These are phyloP conservation scores for Ajuga chamaepitys DNA, from an alignment of 257 asterid species.

Conservation along the genomic window DNA sequence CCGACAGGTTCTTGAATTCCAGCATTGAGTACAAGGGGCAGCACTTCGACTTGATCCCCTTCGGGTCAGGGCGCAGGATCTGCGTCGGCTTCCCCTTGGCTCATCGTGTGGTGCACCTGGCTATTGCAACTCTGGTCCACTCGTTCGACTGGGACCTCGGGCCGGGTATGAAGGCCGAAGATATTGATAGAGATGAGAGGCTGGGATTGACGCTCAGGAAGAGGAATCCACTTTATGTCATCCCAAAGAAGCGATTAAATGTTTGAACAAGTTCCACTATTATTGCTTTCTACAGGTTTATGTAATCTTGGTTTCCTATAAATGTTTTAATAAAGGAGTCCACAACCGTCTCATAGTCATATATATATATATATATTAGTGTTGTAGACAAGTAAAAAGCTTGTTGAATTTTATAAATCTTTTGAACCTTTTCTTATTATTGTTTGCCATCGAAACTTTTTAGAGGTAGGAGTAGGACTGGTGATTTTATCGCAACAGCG, in stretches of 20 bases:
- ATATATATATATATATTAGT: too few species aligned
- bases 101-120: conserved; percentile 44
- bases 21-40: conserved; percentile 53
- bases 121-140: conserved; percentile 28
- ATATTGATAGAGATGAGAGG: conserved; percentile 47
- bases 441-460: too few species aligned
- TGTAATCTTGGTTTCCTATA: not conserved
- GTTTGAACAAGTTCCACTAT: not conserved
- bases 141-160: conserved; percentile 49
- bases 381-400: too few species aligned
- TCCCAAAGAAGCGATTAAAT: conserved; percentile 27
- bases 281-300: too few species aligned
- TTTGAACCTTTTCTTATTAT: too few species aligned
- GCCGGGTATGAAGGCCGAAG: conserved; percentile 27
- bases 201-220: conserved; percentile 54
- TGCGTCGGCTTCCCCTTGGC: conserved; percentile 55
- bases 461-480: too few species aligned
- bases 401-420: too few species aligned
- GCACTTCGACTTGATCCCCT: conserved; percentile 43
- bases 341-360: too few species aligned
- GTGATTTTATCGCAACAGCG: too few species aligned
- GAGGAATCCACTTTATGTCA: conserved; percentile 29
- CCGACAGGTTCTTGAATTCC: conserved; percentile 40
- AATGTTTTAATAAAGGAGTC: not conserved
- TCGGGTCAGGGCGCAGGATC: conserved; percentile 57